These are phyloP conservation scores for Collybiopsis luxurians DNA, from an alignment of 768 basidiomycete species.

Conservation along the genomic window DNA sequence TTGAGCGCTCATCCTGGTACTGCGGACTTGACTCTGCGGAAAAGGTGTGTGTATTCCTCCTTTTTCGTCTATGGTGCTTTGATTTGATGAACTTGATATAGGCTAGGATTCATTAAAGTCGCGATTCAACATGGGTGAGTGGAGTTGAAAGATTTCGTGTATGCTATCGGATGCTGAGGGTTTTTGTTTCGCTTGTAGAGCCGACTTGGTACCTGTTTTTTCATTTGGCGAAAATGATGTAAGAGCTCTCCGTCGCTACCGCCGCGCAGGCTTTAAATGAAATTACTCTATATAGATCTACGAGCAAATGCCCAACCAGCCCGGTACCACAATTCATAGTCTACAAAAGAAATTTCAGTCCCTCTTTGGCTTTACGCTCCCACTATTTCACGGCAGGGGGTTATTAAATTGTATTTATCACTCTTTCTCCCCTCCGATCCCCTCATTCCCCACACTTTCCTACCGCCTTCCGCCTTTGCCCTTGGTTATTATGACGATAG, in stretches of 20 bases:
- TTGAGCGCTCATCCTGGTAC: slow-evolving; percentile 96
- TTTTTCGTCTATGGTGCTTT: not conserved
- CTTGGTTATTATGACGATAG: too few relatives aligned
- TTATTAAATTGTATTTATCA: slow-evolving; percentile 79
- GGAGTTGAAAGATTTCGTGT: not conserved
- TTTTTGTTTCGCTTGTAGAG: slow-evolving; percentile 55
- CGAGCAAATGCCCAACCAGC: slow-evolving; percentile 94
- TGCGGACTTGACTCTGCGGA: slow-evolving; percentile 79
- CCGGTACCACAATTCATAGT: slow-evolving; percentile 82
- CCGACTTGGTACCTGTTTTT: slow-evolving; percentile 95
- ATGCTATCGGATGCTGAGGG: slow-evolving; percentile 1
- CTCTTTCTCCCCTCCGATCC: slow-evolving; percentile 1
- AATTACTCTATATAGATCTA: too few relatives aligned
- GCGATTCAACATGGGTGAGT: slow-evolving; percentile 85
- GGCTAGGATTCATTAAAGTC: slow-evolving; percentile 93
- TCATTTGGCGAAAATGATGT: slow-evolving; percentile 99
- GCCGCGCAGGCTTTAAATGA: too few relatives aligned
- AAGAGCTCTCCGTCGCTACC: slow-evolving; percentile 21
- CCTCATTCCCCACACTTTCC: too few relatives aligned
- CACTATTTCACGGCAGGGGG: slow-evolving; percentile 96
- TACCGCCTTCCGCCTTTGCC: too few relatives aligned
- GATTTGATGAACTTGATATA: slow-evolving; percentile 18
- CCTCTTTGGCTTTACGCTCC: slow-evolving; percentile 93
- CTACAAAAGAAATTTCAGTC: slow-evolving; percentile 91
- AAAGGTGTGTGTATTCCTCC: slow-evolving; percentile 43